phyloP scores from a whole-genome alignment of 202 grass and related monocot genomes.

The Zoysia matrella region DNA sequence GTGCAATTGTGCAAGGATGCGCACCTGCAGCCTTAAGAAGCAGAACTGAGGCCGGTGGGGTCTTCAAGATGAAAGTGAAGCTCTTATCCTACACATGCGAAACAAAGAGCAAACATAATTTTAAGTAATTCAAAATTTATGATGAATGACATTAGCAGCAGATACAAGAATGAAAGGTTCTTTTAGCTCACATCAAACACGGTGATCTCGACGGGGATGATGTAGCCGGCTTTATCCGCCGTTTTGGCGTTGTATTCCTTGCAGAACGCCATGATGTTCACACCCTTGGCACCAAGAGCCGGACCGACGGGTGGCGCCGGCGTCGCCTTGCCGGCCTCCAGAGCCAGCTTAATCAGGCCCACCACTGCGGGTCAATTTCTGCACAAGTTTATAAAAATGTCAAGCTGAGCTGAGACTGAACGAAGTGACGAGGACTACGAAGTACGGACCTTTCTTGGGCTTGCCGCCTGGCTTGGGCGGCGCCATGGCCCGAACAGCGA shows the following conservation, averaged over 20 bases:
- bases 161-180: neutral
- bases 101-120: constrained; percentile 1
- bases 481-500: constrained; percentile 81
- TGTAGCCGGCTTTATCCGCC: constrained; percentile 87
- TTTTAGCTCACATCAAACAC: constrained; percentile 82
- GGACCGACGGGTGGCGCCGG: constrained; percentile 93
- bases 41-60: constrained; percentile 88
- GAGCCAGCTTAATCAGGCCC: constrained; percentile 73
- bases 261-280: constrained; percentile 97
- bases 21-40: constrained; percentile 96
- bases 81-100: constrained; percentile 78
- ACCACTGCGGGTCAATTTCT: constrained; percentile 58
- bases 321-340: constrained; percentile 97
- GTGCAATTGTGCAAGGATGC: neutral
- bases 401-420: neutral
- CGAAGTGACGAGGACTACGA: neutral
- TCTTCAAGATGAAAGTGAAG: constrained; percentile 97
- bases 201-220: constrained; percentile 22
- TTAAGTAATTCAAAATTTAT: neutral
- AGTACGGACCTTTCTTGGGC: constrained; percentile 72
- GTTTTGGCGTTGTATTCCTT: constrained; percentile 99
- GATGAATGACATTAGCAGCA: neutral
- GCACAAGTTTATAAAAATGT: neutral
- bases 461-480: constrained; percentile 80
- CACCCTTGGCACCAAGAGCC: constrained; percentile 90